Evolutionary conservation across 352 stramenopile species (phyloP).

Genomic region (Globisporangium spiculum): DNA sequence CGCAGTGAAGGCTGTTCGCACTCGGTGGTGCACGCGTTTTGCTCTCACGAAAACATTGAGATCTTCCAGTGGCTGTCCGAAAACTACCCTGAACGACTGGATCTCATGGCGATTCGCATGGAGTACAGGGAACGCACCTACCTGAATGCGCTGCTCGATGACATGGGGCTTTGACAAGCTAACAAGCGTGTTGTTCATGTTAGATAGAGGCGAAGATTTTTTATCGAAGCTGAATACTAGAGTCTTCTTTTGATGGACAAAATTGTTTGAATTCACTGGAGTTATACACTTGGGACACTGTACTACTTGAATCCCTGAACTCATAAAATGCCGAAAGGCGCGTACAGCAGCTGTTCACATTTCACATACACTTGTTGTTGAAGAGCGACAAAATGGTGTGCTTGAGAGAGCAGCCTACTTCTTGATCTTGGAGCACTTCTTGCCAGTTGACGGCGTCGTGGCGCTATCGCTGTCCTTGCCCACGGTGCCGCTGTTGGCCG

Average conservation of each 20-base stretch:
- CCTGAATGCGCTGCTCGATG: slow-evolving; percentile 3
- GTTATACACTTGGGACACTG: not conserved
- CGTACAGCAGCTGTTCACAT: not conserved
- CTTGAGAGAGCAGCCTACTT: not conserved
- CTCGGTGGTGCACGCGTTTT: not conserved
- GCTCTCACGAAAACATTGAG: not conserved
- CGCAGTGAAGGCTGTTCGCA: not conserved
- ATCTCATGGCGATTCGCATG: slow-evolving; percentile 1
- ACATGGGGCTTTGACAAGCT: not conserved
- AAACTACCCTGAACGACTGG: slow-evolving; percentile 4
- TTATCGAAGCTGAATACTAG: not conserved
- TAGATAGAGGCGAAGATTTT: not conserved
- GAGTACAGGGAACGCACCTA: slow-evolving; percentile 1
- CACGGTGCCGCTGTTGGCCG: not conserved
- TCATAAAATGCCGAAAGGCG: not conserved
- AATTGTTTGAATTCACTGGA: not conserved
- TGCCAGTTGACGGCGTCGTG: not conserved
- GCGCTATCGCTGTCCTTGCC: slow-evolving; percentile 6
- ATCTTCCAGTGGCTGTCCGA: slow-evolving; percentile 2
- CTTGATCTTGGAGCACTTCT: slow-evolving; percentile 10
- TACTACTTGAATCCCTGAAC: not conserved
- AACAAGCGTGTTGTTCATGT: no score
- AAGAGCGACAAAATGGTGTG: not conserved
- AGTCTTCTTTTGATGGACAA: slow-evolving; percentile 1
- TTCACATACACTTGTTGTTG: not conserved